Evolutionary conservation across 2,329 filamentous ascomycete genomes (phyloP).

Genomic region (Aureobasidium vineae): DNA sequence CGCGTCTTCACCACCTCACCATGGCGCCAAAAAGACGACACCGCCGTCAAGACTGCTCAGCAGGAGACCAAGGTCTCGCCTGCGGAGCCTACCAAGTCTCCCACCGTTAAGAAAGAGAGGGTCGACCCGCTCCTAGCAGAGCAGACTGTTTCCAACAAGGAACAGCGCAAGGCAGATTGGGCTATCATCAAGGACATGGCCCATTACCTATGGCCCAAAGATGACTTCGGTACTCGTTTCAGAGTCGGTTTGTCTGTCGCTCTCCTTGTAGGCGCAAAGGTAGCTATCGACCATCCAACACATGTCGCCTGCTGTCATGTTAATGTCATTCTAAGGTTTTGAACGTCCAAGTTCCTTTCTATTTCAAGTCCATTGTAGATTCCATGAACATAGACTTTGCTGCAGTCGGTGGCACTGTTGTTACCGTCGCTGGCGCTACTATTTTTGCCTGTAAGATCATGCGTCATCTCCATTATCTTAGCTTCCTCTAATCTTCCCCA

Average conservation of each 20-base stretch:
- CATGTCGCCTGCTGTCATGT: conserved; percentile 27
- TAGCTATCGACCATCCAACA: conserved; percentile 37
- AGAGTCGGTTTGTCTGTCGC: conserved; percentile 82
- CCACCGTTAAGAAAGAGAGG: conserved; percentile 38
- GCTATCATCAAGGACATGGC: conserved; percentile 98
- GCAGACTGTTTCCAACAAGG: conserved; percentile 67
- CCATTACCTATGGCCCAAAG: conserved; percentile 91
- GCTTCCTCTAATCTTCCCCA: conserved; percentile 34
- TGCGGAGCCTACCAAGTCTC: conserved; percentile 39
- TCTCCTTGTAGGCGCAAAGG: conserved; percentile 84
- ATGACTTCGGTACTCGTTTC: conserved; percentile 75
- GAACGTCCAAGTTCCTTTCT: conserved; percentile 98
- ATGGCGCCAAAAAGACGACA: conserved; percentile 45
- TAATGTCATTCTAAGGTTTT: conserved; percentile 57
- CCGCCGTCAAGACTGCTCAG: conserved; percentile 33
- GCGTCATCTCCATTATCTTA: background rate
- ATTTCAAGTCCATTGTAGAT: conserved; percentile 98
- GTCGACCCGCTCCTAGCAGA: conserved; percentile 58
- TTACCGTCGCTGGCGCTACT: conserved; percentile 85
- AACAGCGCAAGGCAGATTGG: conserved; percentile 97
- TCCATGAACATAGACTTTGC: conserved; percentile 94
- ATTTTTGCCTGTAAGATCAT: conserved; percentile 71
- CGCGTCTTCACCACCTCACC: conserved; percentile 48
- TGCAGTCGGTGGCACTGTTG: conserved; percentile 82
- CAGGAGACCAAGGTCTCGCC: conserved; percentile 33